These are phyloP conservation scores for Decorospora gaudefroyi DNA, from an alignment of 2,329 filamentous ascomycete genomes.

Conservation along the genomic window DNA sequence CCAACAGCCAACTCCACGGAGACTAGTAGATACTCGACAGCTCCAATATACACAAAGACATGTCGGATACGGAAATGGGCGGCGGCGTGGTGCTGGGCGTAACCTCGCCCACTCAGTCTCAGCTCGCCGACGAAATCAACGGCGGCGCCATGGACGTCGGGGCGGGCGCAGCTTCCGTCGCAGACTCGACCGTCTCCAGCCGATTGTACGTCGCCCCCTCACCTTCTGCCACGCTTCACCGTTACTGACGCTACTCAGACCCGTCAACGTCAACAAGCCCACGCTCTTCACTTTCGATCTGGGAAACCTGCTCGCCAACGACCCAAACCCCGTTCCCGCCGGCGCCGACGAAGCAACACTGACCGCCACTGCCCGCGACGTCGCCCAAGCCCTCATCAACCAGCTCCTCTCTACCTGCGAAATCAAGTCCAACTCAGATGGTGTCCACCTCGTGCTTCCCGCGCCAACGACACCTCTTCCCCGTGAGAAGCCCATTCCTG, in stretches of 20 bases:
- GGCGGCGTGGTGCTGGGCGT: conserved; percentile 31
- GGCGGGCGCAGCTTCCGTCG: conserved; percentile 35
- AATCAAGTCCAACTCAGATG: conserved; percentile 67
- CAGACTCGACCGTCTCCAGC: conserved; percentile 40
- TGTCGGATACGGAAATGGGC: conserved; percentile 42
- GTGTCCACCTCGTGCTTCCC: conserved; percentile 81
- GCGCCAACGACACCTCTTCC: conserved; percentile 71
- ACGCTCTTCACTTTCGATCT: conserved; percentile 93
- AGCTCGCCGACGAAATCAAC: conserved; percentile 39
- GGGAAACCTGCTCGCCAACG: conserved; percentile 80
- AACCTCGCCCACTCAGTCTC: conserved; percentile 29
- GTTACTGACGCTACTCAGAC: conserved; percentile 22
- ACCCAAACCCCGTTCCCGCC: conserved; percentile 78
- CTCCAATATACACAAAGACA: conserved; percentile 12
- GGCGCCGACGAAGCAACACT: conserved; percentile 68
- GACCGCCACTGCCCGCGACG: conserved; percentile 77
- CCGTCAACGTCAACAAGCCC: conserved; percentile 64
- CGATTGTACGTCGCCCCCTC: conserved; percentile 35
- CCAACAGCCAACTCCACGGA: no score
- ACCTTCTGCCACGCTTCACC: conserved; percentile 1
- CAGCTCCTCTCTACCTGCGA: conserved; percentile 89
- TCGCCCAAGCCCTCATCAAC: conserved; percentile 89
- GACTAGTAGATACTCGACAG: neutral
- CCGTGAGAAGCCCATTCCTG: conserved; percentile 88
- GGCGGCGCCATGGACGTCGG: conserved; percentile 43